Evolutionary conservation across 2,329 filamentous ascomycete species (phyloP).

Genomic region (Scedosporium minutisporum): DNA sequence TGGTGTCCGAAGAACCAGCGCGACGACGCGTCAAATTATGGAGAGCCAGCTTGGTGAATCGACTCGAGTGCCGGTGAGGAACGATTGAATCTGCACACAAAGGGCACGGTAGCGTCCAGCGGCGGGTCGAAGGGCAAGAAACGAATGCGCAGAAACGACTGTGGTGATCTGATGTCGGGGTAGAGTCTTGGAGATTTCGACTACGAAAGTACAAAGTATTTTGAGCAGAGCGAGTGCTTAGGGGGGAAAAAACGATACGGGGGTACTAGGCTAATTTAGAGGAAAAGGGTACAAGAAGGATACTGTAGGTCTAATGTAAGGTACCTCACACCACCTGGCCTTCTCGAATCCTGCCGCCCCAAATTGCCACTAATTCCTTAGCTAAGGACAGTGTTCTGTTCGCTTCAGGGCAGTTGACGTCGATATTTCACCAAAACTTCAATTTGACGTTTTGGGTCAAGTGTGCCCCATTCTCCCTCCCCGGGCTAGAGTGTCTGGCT

Average conservation of each 20-base stretch:
- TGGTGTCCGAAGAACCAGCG: conserved; percentile 31
- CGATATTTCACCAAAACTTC: too few species aligned
- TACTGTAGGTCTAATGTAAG: not conserved
- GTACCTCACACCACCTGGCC: not conserved
- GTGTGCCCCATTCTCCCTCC: too few species aligned
- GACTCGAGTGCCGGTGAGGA: not conserved
- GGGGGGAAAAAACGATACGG: not conserved
- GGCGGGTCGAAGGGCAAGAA: not conserved
- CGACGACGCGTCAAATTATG: not conserved
- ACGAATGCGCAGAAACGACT: not conserved
- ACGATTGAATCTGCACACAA: not conserved
- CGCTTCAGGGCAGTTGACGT: too few species aligned
- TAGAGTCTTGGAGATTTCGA: not conserved
- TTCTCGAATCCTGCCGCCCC: not conserved
- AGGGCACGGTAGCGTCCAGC: not conserved
- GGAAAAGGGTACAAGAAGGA: not conserved
- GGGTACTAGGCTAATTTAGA: not conserved
- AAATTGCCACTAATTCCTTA: not conserved
- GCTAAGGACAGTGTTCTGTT: too few species aligned
- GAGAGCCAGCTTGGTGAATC: not conserved
- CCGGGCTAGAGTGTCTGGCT: too few species aligned
- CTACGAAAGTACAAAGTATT: not conserved
- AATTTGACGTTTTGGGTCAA: too few species aligned
- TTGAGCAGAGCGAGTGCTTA: not conserved
- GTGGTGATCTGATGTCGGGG: conserved; percentile 1